These are phyloP conservation scores for Colletotrichum viniferum DNA, from an alignment of 2,329 filamentous ascomycete species.

Conservation along the genomic window DNA sequence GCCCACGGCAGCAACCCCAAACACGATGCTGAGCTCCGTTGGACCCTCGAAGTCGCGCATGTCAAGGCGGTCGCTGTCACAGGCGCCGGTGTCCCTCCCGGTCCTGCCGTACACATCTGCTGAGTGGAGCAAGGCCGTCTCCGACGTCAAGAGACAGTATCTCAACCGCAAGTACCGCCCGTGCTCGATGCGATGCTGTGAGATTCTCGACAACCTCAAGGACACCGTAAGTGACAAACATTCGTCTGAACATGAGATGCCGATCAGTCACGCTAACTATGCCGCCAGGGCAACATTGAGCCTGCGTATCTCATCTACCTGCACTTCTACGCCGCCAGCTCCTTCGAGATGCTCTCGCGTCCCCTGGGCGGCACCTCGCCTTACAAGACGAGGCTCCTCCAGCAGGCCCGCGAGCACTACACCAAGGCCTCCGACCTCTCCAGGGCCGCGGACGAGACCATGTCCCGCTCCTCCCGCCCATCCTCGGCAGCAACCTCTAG, in stretches of 20 bases:
- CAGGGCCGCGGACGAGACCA: slow-evolving; percentile 48
- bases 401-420: slow-evolving; percentile 58
- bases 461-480: slow-evolving; percentile 42
- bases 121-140: slow-evolving; percentile 57
- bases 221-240: slow-evolving; percentile 41
- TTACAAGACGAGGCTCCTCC: slow-evolving; percentile 52
- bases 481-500: slow-evolving; percentile 41
- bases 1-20: slow-evolving; percentile 27
- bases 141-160: slow-evolving; percentile 60
- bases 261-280: slow-evolving; percentile 18
- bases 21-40: slow-evolving; percentile 24
- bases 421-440: slow-evolving; percentile 52
- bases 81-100: slow-evolving; percentile 27
- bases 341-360: slow-evolving; percentile 60
- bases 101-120: slow-evolving; percentile 46
- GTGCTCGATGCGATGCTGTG: slow-evolving; percentile 56
- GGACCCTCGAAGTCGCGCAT: slow-evolving; percentile 26
- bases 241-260: not conserved
- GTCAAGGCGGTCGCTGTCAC: slow-evolving; percentile 22
- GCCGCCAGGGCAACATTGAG: slow-evolving; percentile 43
- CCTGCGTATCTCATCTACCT: slow-evolving; percentile 62
- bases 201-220: slow-evolving; percentile 55
- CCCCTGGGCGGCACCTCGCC: slow-evolving; percentile 49
- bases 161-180: slow-evolving; percentile 54
- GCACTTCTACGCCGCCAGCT: slow-evolving; percentile 66